A percentile compares a stretch with the other conserved stretches of the same genome.
These are phyloP conservation scores for Xylaria digitata DNA, from an alignment of 2,329 filamentous ascomycete genomes.

Conservation along the genomic window DNA sequence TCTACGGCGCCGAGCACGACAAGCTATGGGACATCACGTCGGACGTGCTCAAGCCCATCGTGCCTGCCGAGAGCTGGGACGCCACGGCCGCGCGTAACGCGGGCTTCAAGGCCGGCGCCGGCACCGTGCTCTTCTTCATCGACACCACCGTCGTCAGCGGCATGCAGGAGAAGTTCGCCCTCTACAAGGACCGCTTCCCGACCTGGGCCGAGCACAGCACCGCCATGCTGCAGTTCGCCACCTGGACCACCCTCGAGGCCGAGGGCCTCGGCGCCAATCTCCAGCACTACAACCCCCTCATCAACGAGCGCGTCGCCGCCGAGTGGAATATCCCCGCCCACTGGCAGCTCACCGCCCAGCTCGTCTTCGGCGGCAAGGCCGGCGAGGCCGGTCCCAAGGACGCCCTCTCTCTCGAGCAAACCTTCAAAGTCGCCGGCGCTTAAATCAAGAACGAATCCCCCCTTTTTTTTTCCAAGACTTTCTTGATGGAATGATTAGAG, in stretches of 20 bases:
- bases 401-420: constrained; percentile 72
- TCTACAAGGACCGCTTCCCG: constrained; percentile 84
- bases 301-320: constrained; percentile 76
- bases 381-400: constrained; percentile 71
- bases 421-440: constrained; percentile 72
- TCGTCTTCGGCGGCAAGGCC: constrained; percentile 80
- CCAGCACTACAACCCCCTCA: constrained; percentile 92
- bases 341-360: constrained; percentile 84
- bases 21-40: constrained; percentile 83
- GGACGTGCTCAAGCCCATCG: constrained; percentile 73
- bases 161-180: constrained; percentile 75
- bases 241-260: constrained; percentile 85
- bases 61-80: constrained; percentile 72
- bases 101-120: constrained; percentile 77
- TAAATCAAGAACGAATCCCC: constrained; percentile 43
- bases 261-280: constrained; percentile 89
- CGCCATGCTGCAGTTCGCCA: constrained; percentile 83
- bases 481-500: background rate
- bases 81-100: constrained; percentile 56
- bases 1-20: constrained; percentile 85
- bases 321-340: constrained; percentile 76
- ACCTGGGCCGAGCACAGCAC: constrained; percentile 79
- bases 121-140: constrained; percentile 89
- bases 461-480: too few species aligned
- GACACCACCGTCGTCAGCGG: constrained; percentile 74